phyloP scores from a whole-genome alignment of 345 rosid species.

The Raphanus sativus region DNA sequence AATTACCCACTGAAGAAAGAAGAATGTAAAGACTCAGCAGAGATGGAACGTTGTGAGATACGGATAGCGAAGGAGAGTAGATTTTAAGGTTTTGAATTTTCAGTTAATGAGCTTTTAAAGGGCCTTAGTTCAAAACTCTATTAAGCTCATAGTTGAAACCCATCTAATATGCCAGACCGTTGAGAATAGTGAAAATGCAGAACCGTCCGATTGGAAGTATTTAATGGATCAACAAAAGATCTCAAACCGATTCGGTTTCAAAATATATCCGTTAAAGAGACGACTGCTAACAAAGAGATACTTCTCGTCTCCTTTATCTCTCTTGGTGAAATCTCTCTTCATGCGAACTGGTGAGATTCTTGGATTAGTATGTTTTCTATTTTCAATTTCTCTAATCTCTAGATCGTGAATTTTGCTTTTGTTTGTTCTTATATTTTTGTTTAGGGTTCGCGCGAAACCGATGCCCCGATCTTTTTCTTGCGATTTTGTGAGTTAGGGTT shows the following conservation, averaged over 20 bases:
- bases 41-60: not conserved
- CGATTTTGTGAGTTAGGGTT: not conserved
- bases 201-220: too few species aligned
- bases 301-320: too few species aligned
- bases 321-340: too few species aligned
- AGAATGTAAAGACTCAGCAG: not conserved
- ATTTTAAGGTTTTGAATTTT: slow-evolving; percentile 5
- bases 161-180: not conserved
- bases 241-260: too few species aligned
- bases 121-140: not conserved
- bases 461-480: not conserved
- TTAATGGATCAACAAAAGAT: too few species aligned
- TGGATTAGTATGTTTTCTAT: not conserved
- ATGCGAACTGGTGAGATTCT: not conserved
- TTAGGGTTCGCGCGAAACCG: not conserved
- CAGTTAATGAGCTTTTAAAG: slow-evolving; percentile 8
- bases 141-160: not conserved
- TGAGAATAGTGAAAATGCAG: not conserved
- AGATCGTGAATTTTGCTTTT: not conserved
- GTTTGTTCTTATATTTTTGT: not conserved
- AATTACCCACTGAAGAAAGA: slow-evolving; percentile 49
- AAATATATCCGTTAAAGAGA: too few species aligned
- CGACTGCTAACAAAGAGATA: too few species aligned
- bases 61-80: not conserved
- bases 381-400: not conserved